These are phyloP conservation scores for Macaranga tanarius DNA, from an alignment of 441 rosid species.

Conservation along the genomic window DNA sequence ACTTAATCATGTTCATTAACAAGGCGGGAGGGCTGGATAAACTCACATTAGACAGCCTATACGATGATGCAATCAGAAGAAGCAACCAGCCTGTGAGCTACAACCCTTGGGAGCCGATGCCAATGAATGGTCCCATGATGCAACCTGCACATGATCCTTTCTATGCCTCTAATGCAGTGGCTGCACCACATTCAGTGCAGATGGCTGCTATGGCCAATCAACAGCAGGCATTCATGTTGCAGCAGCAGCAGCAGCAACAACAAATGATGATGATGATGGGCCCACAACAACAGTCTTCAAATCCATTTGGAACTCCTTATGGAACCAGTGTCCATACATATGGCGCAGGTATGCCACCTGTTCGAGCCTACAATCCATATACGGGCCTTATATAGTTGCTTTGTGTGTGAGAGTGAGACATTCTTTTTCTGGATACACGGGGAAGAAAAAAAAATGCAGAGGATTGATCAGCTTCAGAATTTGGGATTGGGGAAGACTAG, in stretches of 20 bases:
- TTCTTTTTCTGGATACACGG: conserved; percentile 21
- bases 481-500: conserved; percentile 19
- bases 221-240: conserved; percentile 66
- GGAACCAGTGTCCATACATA: conserved; percentile 54
- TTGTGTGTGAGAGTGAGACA: conserved; percentile 8
- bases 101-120: conserved; percentile 78
- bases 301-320: conserved; percentile 65
- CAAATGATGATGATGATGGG: conserved; percentile 57
- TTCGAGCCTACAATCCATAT: conserved; percentile 76
- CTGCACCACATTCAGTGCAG: conserved; percentile 70
- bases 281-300: conserved; percentile 50
- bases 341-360: conserved; percentile 56
- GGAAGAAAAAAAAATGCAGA: not conserved
- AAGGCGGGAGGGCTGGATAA: conserved; percentile 95
- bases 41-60: conserved; percentile 90
- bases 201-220: conserved; percentile 80
- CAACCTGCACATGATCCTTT: conserved; percentile 67
- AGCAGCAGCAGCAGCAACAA: conserved; percentile 55
- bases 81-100: conserved; percentile 72
- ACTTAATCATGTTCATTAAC: conserved; percentile 14
- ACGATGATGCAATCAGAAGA: conserved; percentile 90
- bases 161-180: conserved; percentile 49
- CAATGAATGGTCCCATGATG: conserved; percentile 53
- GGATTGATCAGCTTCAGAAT: conserved; percentile 12
- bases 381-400: conserved; percentile 47